phyloP scores from a whole-genome alignment of 768 basidiomycete species.

The Boletus insuetus region DNA sequence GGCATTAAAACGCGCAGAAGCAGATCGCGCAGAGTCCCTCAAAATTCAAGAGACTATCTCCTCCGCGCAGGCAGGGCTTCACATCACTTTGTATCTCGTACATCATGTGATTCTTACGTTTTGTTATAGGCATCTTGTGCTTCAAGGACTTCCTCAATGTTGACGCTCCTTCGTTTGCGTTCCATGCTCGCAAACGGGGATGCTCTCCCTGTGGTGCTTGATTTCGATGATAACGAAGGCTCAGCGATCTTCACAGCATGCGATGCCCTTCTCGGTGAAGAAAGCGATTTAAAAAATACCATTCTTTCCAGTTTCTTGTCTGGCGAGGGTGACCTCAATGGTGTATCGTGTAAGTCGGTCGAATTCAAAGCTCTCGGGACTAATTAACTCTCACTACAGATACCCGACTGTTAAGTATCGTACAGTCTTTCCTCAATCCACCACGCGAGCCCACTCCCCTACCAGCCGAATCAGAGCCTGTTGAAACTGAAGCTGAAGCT shows the following conservation, averaged over 20 bases:
- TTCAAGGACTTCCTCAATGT: conserved; percentile 46
- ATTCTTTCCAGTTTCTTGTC: conserved; percentile 55
- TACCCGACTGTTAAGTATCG: conserved; percentile 58
- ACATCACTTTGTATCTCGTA: not conserved
- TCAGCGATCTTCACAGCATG: conserved; percentile 51
- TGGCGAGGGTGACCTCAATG: conserved; percentile 58
- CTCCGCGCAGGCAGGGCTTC: conserved; percentile 51
- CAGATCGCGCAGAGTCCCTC: conserved; percentile 53
- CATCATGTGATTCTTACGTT: not conserved
- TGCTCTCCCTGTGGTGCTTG: conserved; percentile 39
- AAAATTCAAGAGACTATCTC: conserved; percentile 56
- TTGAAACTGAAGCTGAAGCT: conserved; percentile 32
- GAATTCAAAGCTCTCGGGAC: conserved; percentile 1
- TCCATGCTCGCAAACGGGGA: conserved; percentile 46
- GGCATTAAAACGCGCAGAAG: conserved; percentile 51
- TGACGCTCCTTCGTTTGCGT: conserved; percentile 60
- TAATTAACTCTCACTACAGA: conserved; percentile 39
- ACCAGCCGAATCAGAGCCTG: conserved; percentile 32
- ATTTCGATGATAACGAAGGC: conserved; percentile 51
- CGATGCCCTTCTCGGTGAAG: conserved; percentile 56
- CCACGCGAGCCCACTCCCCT: conserved; percentile 33
- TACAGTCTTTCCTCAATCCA: conserved; percentile 50
- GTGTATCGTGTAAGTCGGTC: conserved; percentile 56
- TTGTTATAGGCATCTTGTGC: conserved; percentile 41
- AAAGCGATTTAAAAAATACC: conserved; percentile 47